These are phyloP conservation scores for Xylariomycetidae sp. DNA, from an alignment of 2,329 filamentous ascomycete genomes.

Conservation along the genomic window DNA sequence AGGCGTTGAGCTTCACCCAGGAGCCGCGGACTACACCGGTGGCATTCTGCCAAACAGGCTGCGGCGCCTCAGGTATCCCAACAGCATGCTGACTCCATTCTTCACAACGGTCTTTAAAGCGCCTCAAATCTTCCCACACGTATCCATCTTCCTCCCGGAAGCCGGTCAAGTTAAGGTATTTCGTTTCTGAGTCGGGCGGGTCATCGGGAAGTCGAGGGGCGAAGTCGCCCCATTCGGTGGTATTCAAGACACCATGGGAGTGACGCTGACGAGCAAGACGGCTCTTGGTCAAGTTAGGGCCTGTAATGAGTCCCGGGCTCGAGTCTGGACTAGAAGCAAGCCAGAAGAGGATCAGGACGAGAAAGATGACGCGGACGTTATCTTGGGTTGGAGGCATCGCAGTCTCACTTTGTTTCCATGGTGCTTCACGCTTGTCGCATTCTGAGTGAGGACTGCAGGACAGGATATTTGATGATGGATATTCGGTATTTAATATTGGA, in stretches of 20 bases:
- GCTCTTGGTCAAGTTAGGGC: constrained; percentile 36
- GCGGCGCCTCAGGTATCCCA: constrained; percentile 35
- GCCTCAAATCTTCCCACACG: constrained; percentile 69
- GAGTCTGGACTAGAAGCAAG: constrained; percentile 37
- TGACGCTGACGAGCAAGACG: constrained; percentile 48
- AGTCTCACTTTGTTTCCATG: constrained; percentile 22
- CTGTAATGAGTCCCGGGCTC: constrained; percentile 35
- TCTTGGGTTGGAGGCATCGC: constrained; percentile 46
- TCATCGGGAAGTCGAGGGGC: constrained; percentile 33
- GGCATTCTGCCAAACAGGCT: constrained; percentile 68
- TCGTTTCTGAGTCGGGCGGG: constrained; percentile 24
- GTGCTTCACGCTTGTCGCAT: too few relatives aligned
- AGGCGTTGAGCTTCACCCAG: constrained; percentile 60
- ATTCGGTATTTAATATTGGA: too few relatives aligned
- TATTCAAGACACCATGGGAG: constrained; percentile 50
- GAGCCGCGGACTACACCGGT: constrained; percentile 73
- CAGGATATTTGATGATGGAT: too few relatives aligned
- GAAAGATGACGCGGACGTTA: constrained; percentile 38
- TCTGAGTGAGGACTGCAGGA: too few relatives aligned
- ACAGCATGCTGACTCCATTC: constrained; percentile 54
- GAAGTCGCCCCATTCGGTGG: constrained; percentile 58
- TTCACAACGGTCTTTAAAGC: constrained; percentile 61
- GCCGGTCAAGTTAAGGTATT: constrained; percentile 69
- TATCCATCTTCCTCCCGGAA: constrained; percentile 70
- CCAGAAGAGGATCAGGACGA: constrained; percentile 41